These are phyloP conservation scores for Aspergillus steynii DNA, from an alignment of 495 filamentous ascomycete species.

Conservation along the genomic window DNA sequence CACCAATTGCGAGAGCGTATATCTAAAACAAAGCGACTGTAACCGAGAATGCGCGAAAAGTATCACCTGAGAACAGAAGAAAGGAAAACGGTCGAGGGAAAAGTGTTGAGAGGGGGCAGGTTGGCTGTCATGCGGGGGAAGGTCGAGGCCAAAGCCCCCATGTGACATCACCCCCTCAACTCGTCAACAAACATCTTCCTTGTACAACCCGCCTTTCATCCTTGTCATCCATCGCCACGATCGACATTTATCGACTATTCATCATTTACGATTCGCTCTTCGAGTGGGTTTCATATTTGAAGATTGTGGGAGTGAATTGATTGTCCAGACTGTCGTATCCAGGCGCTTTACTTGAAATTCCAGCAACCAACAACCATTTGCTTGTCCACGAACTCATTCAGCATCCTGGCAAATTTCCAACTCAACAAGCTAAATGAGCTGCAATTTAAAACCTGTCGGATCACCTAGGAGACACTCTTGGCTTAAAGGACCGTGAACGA, in stretches of 20 bases:
- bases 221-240: neutral
- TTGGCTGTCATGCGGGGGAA: conserved; percentile 5
- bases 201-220: neutral
- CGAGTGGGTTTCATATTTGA: neutral
- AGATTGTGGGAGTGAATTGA: neutral
- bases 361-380: neutral
- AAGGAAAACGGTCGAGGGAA: neutral
- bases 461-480: neutral
- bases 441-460: neutral
- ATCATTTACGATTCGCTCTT: no score
- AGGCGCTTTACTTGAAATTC: neutral
- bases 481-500: neutral
- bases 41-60: neutral
- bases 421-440: neutral
- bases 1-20: neutral
- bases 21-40: neutral
- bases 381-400: neutral
- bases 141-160: conserved; percentile 14
- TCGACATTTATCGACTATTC: neutral
- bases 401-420: neutral
- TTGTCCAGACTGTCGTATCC: neutral
- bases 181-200: conserved; percentile 1
- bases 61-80: neutral
- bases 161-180: conserved; percentile 13
- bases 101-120: neutral